Evolutionary conservation across 441 rosid species (phyloP).

Genomic region (Euphorbia celastroides): DNA sequence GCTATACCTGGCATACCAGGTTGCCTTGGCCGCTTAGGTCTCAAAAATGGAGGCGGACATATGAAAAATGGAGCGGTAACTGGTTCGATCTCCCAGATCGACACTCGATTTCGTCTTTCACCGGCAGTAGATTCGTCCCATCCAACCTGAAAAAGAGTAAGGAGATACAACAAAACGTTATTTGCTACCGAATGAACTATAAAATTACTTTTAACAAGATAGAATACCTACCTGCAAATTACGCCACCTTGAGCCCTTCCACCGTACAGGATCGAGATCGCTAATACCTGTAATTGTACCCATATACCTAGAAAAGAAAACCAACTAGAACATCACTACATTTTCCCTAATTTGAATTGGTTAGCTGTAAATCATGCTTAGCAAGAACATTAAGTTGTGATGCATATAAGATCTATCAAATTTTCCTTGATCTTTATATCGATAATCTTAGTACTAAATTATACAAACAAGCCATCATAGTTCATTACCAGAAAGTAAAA

Average conservation of each 20-base stretch:
- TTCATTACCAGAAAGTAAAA: neutral
- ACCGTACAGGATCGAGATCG: conserved; percentile 82
- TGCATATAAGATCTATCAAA: too few species aligned
- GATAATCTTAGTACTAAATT: neutral
- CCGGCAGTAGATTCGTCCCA: conserved; percentile 98
- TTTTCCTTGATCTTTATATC: too few species aligned
- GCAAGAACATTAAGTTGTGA: too few species aligned
- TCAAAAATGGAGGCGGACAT: conserved; percentile 84
- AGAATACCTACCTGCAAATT: conserved; percentile 64
- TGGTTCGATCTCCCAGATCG: conserved; percentile 97
- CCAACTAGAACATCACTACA: neutral
- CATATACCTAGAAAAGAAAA: conserved; percentile 65
- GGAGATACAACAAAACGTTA: conserved; percentile 4
- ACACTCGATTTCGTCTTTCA: conserved; percentile 74
- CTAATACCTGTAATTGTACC: conserved; percentile 85
- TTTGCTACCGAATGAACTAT: neutral
- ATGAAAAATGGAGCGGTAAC: conserved; percentile 88
- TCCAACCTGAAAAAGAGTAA: conserved; percentile 57
- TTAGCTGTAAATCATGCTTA: too few species aligned
- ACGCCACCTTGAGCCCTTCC: conserved; percentile 97
- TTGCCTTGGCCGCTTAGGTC: conserved; percentile 73
- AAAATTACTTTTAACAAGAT: neutral
- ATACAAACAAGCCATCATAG: neutral
- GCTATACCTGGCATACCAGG: conserved; percentile 73
- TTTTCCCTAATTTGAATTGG: too few species aligned